These are phyloP conservation scores for Globisporangium perplexum DNA, from an alignment of 352 stramenopile genomes.

Conservation along the genomic window DNA sequence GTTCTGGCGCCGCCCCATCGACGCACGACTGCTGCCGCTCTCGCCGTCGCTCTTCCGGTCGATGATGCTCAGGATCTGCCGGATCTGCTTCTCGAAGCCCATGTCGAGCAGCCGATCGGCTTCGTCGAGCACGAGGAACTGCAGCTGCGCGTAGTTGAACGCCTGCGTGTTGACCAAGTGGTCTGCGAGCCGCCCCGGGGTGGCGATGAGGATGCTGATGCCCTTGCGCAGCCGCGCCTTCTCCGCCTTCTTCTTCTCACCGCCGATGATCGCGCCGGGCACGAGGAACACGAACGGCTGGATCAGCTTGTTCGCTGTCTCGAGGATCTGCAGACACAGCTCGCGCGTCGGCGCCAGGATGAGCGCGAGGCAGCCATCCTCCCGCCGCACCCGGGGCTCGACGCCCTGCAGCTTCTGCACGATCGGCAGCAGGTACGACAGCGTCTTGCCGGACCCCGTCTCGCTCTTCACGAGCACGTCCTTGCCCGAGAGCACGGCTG, in stretches of 20 bases:
- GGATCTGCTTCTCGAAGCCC: constrained; percentile 99
- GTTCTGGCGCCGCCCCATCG: constrained; percentile 41
- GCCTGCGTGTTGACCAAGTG: constrained; percentile 93
- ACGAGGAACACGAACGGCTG: constrained; percentile 89
- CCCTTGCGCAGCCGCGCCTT: constrained; percentile 84
- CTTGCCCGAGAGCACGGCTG: constrained; percentile 52
- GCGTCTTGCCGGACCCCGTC: constrained; percentile 95
- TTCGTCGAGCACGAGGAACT: constrained; percentile 97
- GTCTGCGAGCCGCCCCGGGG: constrained; percentile 96
- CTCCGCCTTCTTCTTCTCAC: constrained; percentile 91
- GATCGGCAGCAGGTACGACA: constrained; percentile 95
- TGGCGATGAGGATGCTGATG: constrained; percentile 97
- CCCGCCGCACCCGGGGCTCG: constrained; percentile 61
- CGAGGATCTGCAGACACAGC: constrained; percentile 94
- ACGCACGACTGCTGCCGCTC: background rate
- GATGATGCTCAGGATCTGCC: constrained; percentile 94
- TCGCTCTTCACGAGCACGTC: constrained; percentile 95
- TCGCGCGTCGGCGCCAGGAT: constrained; percentile 94
- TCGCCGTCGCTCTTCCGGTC: constrained; percentile 80
- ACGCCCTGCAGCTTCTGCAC: constrained; percentile 83
- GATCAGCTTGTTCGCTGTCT: constrained; percentile 93
- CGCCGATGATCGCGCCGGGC: constrained; percentile 90
- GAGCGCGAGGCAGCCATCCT: constrained; percentile 88
- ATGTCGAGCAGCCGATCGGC: constrained; percentile 99
- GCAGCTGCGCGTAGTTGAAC: constrained; percentile 87